Evolutionary conservation across 495 filamentous ascomycete genomes (phyloP).

Genomic region (Xylaria palmicola): DNA sequence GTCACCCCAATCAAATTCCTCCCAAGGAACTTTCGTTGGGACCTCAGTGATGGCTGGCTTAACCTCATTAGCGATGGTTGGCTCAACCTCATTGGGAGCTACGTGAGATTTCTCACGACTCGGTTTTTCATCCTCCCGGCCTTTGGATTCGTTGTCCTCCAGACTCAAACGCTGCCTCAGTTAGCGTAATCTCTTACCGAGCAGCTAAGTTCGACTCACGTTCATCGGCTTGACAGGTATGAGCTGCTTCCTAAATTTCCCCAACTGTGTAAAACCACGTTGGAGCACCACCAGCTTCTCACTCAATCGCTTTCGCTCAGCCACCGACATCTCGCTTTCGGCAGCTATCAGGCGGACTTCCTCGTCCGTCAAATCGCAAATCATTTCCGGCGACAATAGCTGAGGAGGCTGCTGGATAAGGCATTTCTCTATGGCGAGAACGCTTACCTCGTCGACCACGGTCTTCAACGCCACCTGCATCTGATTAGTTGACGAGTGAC

Average conservation of each 20-base stretch:
- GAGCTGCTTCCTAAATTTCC: not conserved
- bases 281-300: not conserved
- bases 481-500: not conserved
- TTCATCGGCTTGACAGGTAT: not conserved
- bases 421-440: slow-evolving; percentile 51
- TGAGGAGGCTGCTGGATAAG: slow-evolving; percentile 37
- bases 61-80: too few relatives aligned
- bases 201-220: not conserved
- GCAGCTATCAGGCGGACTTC: slow-evolving; percentile 24
- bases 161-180: too few relatives aligned
- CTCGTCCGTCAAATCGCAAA: slow-evolving; percentile 26
- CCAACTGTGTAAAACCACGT: not conserved
- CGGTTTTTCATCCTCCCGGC: too few relatives aligned
- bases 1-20: too few relatives aligned
- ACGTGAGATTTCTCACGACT: too few relatives aligned
- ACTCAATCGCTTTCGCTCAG: not conserved
- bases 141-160: too few relatives aligned
- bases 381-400: slow-evolving; percentile 33
- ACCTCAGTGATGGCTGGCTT: too few relatives aligned
- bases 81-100: too few relatives aligned
- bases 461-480: slow-evolving; percentile 47
- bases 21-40: too few relatives aligned
- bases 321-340: slow-evolving; percentile 20
- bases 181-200: too few relatives aligned
- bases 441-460: slow-evolving; percentile 54